A percentile compares a stretch with the other conserved stretches of the same genome.
Evolutionary conservation across 1,139 yeast species (phyloP).

Genomic region (Candida gigantensis): DNA sequence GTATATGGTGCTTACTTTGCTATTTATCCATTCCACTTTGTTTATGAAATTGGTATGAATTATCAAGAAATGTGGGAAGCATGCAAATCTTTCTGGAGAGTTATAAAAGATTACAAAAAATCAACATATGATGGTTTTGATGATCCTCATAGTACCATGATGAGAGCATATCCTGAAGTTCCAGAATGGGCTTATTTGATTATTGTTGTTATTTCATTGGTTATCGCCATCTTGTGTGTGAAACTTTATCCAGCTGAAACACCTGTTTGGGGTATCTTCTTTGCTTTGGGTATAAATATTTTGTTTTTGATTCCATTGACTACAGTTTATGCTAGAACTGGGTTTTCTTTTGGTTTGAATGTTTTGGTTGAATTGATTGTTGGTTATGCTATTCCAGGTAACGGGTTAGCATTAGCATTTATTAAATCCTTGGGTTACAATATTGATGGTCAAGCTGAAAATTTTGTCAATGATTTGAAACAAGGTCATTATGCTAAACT

Average conservation of each 20-base stretch:
- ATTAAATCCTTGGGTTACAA: constrained; percentile 59
- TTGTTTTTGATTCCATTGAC: constrained; percentile 57
- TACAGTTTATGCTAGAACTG: constrained; percentile 49
- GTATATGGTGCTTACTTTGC: constrained; percentile 56
- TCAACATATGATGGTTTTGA: constrained; percentile 31
- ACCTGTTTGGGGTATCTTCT: constrained; percentile 61
- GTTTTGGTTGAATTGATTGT: constrained; percentile 59
- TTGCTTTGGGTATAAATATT: constrained; percentile 55
- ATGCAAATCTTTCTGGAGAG: constrained; percentile 14
- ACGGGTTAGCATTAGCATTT: constrained; percentile 57
- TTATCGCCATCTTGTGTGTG: constrained; percentile 50
- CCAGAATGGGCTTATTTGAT: constrained; percentile 60
- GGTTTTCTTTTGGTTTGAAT: constrained; percentile 51
- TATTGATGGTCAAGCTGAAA: constrained; percentile 57
- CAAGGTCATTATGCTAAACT: too few species aligned
- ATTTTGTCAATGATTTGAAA: too few species aligned
- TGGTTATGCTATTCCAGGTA: constrained; percentile 64
- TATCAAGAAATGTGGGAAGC: constrained; percentile 24
- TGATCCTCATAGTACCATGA: constrained; percentile 57
- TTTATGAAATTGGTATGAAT: constrained; percentile 40
- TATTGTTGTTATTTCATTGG: constrained; percentile 48
- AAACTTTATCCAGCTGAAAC: constrained; percentile 49
- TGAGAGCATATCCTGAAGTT: constrained; percentile 55
- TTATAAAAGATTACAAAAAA: constrained; percentile 29
- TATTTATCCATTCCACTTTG: constrained; percentile 52